These are phyloP conservation scores for Rhizophagus clarus DNA, from an alignment of 192 early-diverging fungal species.

Conservation along the genomic window DNA sequence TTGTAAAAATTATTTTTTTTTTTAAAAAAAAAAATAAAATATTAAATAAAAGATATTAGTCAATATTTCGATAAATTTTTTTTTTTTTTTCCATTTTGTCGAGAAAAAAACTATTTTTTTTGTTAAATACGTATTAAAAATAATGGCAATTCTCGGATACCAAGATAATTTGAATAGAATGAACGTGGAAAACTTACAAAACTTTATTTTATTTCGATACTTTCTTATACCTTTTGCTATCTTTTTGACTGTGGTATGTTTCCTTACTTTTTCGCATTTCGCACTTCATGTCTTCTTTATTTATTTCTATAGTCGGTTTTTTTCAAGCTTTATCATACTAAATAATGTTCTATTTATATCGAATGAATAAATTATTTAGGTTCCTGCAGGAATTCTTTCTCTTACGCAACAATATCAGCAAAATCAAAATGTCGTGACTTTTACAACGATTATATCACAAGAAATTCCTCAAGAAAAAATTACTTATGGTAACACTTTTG, in stretches of 20 bases:
- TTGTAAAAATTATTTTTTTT: not conserved
- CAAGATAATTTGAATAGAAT: not conserved
- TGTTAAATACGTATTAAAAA: not conserved
- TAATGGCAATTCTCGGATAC: conserved; percentile 10
- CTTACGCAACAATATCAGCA: not conserved
- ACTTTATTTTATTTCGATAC: not conserved
- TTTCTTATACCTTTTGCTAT: conserved; percentile 7
- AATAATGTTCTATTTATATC: not conserved
- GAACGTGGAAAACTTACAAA: not conserved
- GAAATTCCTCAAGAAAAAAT: not conserved
- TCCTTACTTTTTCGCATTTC: not conserved
- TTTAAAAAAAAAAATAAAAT: not conserved
- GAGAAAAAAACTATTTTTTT: not conserved
- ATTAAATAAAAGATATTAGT: too few species aligned
- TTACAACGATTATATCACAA: conserved; percentile 14
- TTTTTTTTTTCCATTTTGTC: not conserved
- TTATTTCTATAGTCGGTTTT: not conserved
- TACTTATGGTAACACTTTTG: not conserved
- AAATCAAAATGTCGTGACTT: not conserved
- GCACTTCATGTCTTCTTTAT: not conserved
- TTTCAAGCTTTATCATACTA: not conserved
- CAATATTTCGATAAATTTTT: not conserved
- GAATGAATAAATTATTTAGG: not conserved
- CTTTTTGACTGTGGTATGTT: conserved; percentile 20
- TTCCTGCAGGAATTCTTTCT: conserved; percentile 9